phyloP scores from a whole-genome alignment of 2,329 filamentous ascomycete species.

The Aspergillus sp. region DNA sequence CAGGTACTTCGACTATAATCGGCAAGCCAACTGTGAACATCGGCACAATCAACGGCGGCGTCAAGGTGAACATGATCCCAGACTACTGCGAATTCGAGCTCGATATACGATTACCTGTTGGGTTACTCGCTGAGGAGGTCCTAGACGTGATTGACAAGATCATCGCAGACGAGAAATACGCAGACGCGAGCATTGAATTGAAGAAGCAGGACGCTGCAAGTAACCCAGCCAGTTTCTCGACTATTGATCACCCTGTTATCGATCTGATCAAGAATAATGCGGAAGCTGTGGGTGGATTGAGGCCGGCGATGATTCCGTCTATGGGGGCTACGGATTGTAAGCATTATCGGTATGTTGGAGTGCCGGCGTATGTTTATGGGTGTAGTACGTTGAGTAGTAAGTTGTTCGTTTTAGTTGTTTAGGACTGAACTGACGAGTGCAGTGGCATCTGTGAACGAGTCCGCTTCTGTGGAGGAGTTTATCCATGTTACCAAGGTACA shows the following conservation, averaged over 20 bases:
- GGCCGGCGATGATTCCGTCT: slow-evolving; percentile 35
- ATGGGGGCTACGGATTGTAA: slow-evolving; percentile 46
- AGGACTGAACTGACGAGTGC: neutral
- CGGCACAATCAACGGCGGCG: slow-evolving; percentile 41
- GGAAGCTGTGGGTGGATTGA: neutral
- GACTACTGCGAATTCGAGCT: slow-evolving; percentile 38
- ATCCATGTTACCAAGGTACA: neutral
- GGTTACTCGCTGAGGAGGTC: slow-evolving; percentile 23
- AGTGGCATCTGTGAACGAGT: neutral
- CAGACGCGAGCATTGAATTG: neutral
- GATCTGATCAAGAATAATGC: neutral
- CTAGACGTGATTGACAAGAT: neutral
- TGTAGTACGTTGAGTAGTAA: neutral
- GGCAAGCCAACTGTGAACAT: slow-evolving; percentile 43
- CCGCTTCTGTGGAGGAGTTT: neutral
- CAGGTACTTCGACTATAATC: slow-evolving; percentile 31
- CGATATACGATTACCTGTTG: slow-evolving; percentile 44
- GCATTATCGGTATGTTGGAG: slow-evolving; percentile 37
- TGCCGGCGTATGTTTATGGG: slow-evolving; percentile 42
- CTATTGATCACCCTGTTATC: neutral
- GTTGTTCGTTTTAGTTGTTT: neutral
- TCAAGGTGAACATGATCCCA: slow-evolving; percentile 47
- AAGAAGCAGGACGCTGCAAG: neutral
- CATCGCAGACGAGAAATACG: neutral
- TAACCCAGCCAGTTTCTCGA: neutral